Base-by-base conservation (phyloP, 2,329 filamentous ascomycete genomes). In the Leptographium procerum region DNA sequence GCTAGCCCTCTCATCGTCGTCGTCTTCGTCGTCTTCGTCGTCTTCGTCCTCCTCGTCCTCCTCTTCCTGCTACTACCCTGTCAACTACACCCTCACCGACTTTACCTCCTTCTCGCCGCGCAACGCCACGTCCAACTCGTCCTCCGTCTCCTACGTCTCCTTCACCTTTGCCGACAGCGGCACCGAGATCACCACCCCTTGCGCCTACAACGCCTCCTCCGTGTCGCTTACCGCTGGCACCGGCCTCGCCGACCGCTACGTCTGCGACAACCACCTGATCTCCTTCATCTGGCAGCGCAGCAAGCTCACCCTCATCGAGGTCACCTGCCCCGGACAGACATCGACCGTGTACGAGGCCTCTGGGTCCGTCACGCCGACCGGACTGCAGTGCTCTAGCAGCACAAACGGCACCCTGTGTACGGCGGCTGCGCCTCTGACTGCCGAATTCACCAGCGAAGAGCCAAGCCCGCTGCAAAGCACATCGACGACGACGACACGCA, bases 181-280 rank as follows among this genome's bases (percentile, higher is more conserved):
- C n/a, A 78, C 75, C 22, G 62, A 64, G 2, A 65, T 75, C 53
- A 64, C 65, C n/a, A 76, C 76, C 8, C 13, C 59, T 11, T 81
- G 78, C 67, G 66, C 70, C 43, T 72, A 70, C 65, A 76, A 80
- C 65, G 68, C 70, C 22, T 71, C 70, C 8, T 77, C 76, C 3
- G 62, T 62, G 40, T 69, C 73, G 10, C 66, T 71, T 19, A 61
- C 59, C 1, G 58, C 57, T 26, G 68, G 64, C 50, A 58, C 63
- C 19, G 68, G 67, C 28, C 63, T 68, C 4, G 66, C 69, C 1
- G 64, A 70, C 11, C 69, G 76, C 43, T 80, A 71, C 57, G 65
- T 71, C 24, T 81, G 78, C 64, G 71, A 76, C 50, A 65, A 76
- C 64, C 11, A 55, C 0, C 57, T 66, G 10, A 68, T 76, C 61